Evolutionary conservation across 2,329 filamentous ascomycete genomes (phyloP), one percentile per base, ranked within the genome.

Genomic region (Talaromyces verruculosus): DNA sequence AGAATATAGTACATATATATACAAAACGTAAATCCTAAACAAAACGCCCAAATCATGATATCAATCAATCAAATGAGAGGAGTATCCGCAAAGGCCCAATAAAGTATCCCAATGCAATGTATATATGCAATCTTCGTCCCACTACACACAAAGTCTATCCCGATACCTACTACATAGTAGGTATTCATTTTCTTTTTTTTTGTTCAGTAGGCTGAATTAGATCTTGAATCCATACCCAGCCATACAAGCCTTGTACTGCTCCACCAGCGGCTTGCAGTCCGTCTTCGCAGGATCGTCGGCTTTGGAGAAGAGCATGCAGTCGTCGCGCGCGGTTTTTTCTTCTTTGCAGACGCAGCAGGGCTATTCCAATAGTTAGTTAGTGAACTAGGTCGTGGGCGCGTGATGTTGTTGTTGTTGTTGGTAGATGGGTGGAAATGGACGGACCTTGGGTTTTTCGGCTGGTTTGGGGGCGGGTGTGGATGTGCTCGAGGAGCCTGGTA

Each of bases 261-360:
- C 87, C 69, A 99, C 91, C 68, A 92, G 85, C 61, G 89, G 86
- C 79, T 89, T 86, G 85, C 95, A 99, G 74, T 96, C 93, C 74
- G 87, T 85, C 73, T 91, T 87, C 11, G 74, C 70, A 45, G 95
- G 92, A 76, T 97, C 90, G 74, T 89, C 85, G 68, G 91, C 85
- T 69, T 87, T 93, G 65, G 92, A 96, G 83, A 98, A 97, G 65
- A 99, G 91, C 94, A 99, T 98, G 84, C 95, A 99, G 81, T 99
- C 93, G 82, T 99, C 95, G 69, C 95, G 92, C 72, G 86, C 86
- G 45, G 91, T 85, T 80, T 99, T 99, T 80, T 99, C 93, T 53
- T 95, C 88, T 77, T 93, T 97, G 87, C 95, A 99, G 35, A 98
- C 95, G 78, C 95, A 98, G 86, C 95, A 98, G 51, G 94, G 94